phyloP scores from a whole-genome alignment of 441 rosid species.

The Breynia disticha region DNA sequence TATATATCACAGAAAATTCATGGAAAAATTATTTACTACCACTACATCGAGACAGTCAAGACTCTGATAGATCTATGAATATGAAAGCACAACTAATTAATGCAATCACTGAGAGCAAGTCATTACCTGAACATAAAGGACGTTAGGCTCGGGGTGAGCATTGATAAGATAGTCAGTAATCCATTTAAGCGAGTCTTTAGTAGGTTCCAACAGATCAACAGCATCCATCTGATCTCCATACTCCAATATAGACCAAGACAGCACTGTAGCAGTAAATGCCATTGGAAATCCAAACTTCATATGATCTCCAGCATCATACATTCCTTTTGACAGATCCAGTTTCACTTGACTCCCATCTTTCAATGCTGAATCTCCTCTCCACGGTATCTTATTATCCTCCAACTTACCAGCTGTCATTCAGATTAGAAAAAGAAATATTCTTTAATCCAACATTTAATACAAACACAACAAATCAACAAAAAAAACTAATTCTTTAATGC shows the following conservation, averaged over 20 bases:
- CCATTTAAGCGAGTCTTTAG: slow-evolving; percentile 61
- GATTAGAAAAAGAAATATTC: no score
- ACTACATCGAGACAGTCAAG: no score
- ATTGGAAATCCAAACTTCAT: slow-evolving; percentile 63
- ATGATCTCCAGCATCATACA: slow-evolving; percentile 78
- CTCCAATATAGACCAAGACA: slow-evolving; percentile 61
- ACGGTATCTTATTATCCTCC: slow-evolving; percentile 36
- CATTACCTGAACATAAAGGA: slow-evolving; percentile 53
- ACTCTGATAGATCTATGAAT: no score
- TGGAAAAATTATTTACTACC: no score
- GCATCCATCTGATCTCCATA: slow-evolving; percentile 62
- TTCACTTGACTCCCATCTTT: slow-evolving; percentile 45
- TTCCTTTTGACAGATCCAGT: slow-evolving; percentile 58
- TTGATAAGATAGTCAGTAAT: slow-evolving; percentile 63
- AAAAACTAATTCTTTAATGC: background rate
- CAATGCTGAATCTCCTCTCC: slow-evolving; percentile 73
- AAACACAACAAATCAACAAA: background rate
- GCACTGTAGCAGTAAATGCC: slow-evolving; percentile 66
- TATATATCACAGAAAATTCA: no score
- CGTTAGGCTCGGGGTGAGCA: slow-evolving; percentile 45
- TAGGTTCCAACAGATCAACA: slow-evolving; percentile 44
- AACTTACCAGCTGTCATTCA: slow-evolving; percentile 54
- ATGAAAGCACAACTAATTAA: no score
- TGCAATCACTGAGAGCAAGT: background rate
- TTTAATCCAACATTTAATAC: slow-evolving; percentile 9